Percentiles rank a stretch among this genome's conserved stretches.
Evolutionary conservation across 495 filamentous ascomycete species (phyloP).

Genomic region (Physcia stellaris): DNA sequence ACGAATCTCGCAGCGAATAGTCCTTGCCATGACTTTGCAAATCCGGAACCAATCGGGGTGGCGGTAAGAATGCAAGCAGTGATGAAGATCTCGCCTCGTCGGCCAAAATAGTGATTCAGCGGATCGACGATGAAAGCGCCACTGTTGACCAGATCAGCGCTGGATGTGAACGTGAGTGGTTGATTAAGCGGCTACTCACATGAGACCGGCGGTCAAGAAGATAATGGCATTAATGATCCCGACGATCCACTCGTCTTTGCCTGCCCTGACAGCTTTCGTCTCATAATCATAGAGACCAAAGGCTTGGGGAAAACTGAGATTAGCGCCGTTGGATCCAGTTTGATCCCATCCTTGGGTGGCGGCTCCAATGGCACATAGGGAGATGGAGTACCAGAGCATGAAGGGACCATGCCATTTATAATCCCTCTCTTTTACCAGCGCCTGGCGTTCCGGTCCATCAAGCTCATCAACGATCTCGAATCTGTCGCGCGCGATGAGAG

Average conservation of each 20-base stretch:
- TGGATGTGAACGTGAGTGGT: neutral
- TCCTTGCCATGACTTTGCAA: slow-evolving; percentile 3
- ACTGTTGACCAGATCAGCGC: slow-evolving; percentile 29
- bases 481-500: slow-evolving; percentile 21
- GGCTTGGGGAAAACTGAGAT: slow-evolving; percentile 42
- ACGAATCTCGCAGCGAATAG: slow-evolving; percentile 36
- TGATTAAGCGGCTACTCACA: slow-evolving; percentile 15
- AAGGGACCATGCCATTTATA: slow-evolving; percentile 24
- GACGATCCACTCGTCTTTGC: slow-evolving; percentile 25
- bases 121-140: slow-evolving; percentile 31
- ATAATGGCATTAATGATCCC: slow-evolving; percentile 26
- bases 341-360: slow-evolving; percentile 48
- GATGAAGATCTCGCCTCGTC: slow-evolving; percentile 44
- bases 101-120: slow-evolving; percentile 34
- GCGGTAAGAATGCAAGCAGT: slow-evolving; percentile 32
- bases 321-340: slow-evolving; percentile 60
- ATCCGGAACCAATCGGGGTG: slow-evolving; percentile 21
- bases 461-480: slow-evolving; percentile 12
- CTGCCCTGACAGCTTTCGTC: slow-evolving; percentile 28
- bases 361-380: slow-evolving; percentile 22
- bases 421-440: slow-evolving; percentile 19
- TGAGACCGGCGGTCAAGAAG: slow-evolving; percentile 22
- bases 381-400: slow-evolving; percentile 25
- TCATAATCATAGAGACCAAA: slow-evolving; percentile 24
- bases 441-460: slow-evolving; percentile 11